Evolutionary conservation across 148 eudicot genomes (phyloP), one percentile per base, ranked within the genome.

Genomic region (Limonium bicolor): DNA sequence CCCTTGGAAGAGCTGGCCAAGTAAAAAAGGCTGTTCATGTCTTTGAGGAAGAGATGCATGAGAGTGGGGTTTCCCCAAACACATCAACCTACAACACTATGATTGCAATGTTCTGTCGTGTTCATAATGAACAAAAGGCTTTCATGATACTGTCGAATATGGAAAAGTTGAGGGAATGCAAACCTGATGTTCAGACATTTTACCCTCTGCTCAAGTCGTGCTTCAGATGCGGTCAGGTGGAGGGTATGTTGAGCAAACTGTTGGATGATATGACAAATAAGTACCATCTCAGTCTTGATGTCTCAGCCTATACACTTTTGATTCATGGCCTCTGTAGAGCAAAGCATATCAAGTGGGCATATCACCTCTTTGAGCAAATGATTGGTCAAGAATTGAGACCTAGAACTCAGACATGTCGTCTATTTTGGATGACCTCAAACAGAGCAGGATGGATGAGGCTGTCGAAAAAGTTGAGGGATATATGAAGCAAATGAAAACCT

Each of bases 251-350:
- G 73, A 63, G 46, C 11, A 41, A 46, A 36, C 51, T 88, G 54
- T 59, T 88, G 51, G 73, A 77, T 66, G 74, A 70, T 48, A 77
- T 83, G 74, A 45, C 60, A 15, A 55, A 62, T 36, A 72, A 70
- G 73, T 80, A 88, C 59, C 94, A 80, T 53, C 56, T 88, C 18
- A 74, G 97, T 50, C 61, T 80, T 62, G 94, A 83, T 50, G 42
- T 58, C 48, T 68, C 92, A 8, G 62, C 79, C 12, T 88, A 71
- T 55, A 53, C 78, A 9, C 86, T 83, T 60, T 58, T 88, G 67
- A 77, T 88, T 46, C 92, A 80, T 36, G 84, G 86, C 48, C 69
- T 83, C 34, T 88, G 94, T 58, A 70, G 74, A 62, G 70, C 67
- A 24, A 62, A 70, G 18, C 59, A 60, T 40, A 63, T 65, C 44